Evolutionary conservation across 495 filamentous ascomycete genomes (phyloP).

Genomic region (Xylaria venustula): DNA sequence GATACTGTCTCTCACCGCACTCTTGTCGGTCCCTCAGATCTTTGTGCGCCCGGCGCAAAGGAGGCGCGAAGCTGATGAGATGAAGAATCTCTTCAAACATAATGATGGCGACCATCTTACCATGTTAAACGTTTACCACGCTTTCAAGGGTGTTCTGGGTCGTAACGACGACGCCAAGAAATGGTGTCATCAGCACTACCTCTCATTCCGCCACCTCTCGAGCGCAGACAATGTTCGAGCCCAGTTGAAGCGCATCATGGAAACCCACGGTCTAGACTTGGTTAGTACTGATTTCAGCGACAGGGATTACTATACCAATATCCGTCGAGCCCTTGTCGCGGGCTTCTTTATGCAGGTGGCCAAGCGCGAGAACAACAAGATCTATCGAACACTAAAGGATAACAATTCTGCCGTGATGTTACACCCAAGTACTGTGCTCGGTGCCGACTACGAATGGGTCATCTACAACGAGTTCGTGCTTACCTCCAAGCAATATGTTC

Average conservation of each 20-base stretch:
- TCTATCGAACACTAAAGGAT: slow-evolving; percentile 93
- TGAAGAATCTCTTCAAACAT: slow-evolving; percentile 93
- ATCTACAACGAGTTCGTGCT: slow-evolving; percentile 98
- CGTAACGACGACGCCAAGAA: slow-evolving; percentile 72
- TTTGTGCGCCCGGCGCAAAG: slow-evolving; percentile 84
- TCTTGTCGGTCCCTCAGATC: slow-evolving; percentile 92
- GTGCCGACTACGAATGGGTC: slow-evolving; percentile 90
- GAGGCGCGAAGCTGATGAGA: slow-evolving; percentile 92
- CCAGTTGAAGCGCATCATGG: slow-evolving; percentile 95
- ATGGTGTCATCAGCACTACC: slow-evolving; percentile 98
- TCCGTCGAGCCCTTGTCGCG: slow-evolving; percentile 86
- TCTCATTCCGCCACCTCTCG: slow-evolving; percentile 83
- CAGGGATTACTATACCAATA: slow-evolving; percentile 98
- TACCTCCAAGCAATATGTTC: slow-evolving; percentile 89
- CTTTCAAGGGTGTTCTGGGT: slow-evolving; percentile 73
- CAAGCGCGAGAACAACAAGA: slow-evolving; percentile 80
- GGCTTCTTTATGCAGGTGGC: slow-evolving; percentile 99
- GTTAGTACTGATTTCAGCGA: slow-evolving; percentile 86
- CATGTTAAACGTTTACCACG: slow-evolving; percentile 96
- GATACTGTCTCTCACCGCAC: slow-evolving; percentile 88
- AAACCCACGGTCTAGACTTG: slow-evolving; percentile 79
- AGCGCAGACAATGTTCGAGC: slow-evolving; percentile 90
- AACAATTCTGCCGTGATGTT: slow-evolving; percentile 78
- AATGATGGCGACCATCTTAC: slow-evolving; percentile 93
- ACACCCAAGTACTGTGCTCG: slow-evolving; percentile 86